Evolutionary conservation across 202 grass and related monocot genomes (phyloP).

Genomic region (Panicum hallii): DNA sequence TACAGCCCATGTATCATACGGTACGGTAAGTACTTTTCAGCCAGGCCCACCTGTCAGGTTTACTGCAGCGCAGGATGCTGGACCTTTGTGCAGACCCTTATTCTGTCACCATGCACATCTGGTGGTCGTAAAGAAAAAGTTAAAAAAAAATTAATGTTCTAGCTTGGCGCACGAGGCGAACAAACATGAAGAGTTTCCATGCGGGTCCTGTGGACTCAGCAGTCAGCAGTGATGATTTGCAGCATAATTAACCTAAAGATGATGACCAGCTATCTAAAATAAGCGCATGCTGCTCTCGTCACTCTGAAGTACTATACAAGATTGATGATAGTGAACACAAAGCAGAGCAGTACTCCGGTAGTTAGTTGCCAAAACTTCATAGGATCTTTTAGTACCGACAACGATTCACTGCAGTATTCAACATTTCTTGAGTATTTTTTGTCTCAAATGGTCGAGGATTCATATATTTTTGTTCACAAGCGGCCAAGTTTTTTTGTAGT

Average conservation of each 20-base stretch:
- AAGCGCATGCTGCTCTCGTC: no score
- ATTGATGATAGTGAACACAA: no score
- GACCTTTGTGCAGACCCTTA: not conserved
- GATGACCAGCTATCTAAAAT: not conserved
- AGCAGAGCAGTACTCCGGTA: no score
- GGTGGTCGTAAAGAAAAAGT: slow-evolving; percentile 9
- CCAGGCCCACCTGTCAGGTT: not conserved
- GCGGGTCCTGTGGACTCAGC: not conserved
- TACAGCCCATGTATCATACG: not conserved
- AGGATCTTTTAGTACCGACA: no score
- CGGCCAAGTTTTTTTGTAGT: no score
- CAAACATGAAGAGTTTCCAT: slow-evolving; percentile 21
- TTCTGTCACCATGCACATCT: slow-evolving; percentile 11
- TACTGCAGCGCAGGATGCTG: not conserved
- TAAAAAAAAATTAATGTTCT: not conserved
- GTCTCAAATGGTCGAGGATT: no score
- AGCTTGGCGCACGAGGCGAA: not conserved
- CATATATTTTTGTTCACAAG: no score
- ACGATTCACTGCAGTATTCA: no score
- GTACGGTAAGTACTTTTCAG: not conserved
- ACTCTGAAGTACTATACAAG: no score
- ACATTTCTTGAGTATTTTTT: no score
- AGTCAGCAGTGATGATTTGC: not conserved
- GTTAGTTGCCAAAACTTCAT: no score
- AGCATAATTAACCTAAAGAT: not conserved